A percentile compares a stretch with the other conserved stretches of the same genome.
These are phyloP conservation scores for Lentinula boryana DNA, from an alignment of 768 basidiomycete species.

Conservation along the genomic window DNA sequence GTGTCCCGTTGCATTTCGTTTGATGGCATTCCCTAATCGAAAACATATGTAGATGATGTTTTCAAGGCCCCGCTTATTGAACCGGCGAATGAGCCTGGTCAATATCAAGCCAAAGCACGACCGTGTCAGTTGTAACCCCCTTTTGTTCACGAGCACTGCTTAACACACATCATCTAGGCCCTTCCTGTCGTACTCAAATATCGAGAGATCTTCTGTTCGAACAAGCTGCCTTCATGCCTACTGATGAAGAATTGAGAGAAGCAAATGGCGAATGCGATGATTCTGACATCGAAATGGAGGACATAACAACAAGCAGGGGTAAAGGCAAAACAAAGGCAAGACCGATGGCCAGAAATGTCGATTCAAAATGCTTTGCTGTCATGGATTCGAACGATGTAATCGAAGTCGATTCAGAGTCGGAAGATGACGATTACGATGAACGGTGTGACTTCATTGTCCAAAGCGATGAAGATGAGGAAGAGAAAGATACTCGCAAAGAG, in stretches of 20 bases:
- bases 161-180: slow-evolving; percentile 30
- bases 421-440: slow-evolving; percentile 27
- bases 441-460: slow-evolving; percentile 49
- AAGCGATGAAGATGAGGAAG: slow-evolving; percentile 49
- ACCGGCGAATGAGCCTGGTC: slow-evolving; percentile 24
- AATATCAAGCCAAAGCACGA: slow-evolving; percentile 34
- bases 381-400: slow-evolving; percentile 15
- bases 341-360: slow-evolving; percentile 13
- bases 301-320: slow-evolving; percentile 15
- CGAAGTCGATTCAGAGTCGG: slow-evolving; percentile 23
- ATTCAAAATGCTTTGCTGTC: slow-evolving; percentile 7
- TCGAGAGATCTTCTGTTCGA: slow-evolving; percentile 42
- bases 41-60: slow-evolving; percentile 28
- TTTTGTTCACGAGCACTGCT: background rate
- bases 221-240: slow-evolving; percentile 56
- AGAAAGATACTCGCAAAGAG: slow-evolving; percentile 34
- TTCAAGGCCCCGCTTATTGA: slow-evolving; percentile 32
- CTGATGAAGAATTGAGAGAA: slow-evolving; percentile 33
- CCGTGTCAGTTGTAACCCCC: slow-evolving; percentile 35
- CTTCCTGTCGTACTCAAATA: slow-evolving; percentile 54
- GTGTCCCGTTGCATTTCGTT: background rate
- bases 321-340: slow-evolving; percentile 23
- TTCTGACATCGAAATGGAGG: slow-evolving; percentile 26
- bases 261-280: slow-evolving; percentile 15
- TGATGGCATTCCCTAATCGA: background rate